Evolutionary conservation across 495 filamentous ascomycete species (phyloP).

Genomic region (Xylaria grammica): DNA sequence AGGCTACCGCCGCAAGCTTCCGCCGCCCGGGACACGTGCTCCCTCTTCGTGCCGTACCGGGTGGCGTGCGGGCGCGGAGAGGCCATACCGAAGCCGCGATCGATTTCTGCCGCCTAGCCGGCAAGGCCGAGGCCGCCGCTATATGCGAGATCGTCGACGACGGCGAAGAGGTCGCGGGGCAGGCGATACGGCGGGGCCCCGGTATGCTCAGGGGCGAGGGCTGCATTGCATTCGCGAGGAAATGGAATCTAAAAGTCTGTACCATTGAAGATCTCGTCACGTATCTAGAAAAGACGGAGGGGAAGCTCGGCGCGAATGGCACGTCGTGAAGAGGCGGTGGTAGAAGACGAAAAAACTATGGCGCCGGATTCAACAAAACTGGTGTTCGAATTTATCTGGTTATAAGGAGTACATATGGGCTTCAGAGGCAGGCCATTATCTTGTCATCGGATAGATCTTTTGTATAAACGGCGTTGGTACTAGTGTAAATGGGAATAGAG

Average conservation of each 20-base stretch:
- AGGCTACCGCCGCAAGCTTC: slow-evolving; percentile 63
- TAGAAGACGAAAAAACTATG: not conserved
- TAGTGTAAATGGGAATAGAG: slow-evolving; percentile 7
- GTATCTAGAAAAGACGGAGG: slow-evolving; percentile 74
- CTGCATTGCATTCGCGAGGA: slow-evolving; percentile 85
- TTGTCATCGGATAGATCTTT: not conserved
- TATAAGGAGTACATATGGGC: not conserved
- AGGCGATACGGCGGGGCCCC: slow-evolving; percentile 61
- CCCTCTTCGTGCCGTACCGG: slow-evolving; percentile 77
- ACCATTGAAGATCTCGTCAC: slow-evolving; percentile 90
- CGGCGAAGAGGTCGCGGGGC: slow-evolving; percentile 65
- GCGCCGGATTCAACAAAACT: not conserved
- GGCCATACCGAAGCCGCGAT: slow-evolving; percentile 95
- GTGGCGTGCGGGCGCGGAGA: slow-evolving; percentile 76
- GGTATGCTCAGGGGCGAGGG: slow-evolving; percentile 94
- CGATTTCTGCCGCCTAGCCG: slow-evolving; percentile 82
- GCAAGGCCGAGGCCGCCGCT: slow-evolving; percentile 74
- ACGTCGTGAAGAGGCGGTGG: slow-evolving; percentile 5
- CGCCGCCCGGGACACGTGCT: slow-evolving; percentile 90
- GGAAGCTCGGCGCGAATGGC: slow-evolving; percentile 52
- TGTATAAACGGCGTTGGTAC: slow-evolving; percentile 12
- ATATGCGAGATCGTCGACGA: slow-evolving; percentile 89
- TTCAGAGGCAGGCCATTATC: not conserved
- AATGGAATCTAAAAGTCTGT: slow-evolving; percentile 89
- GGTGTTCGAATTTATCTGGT: not conserved